A percentile compares a stretch with the other conserved stretches of the same genome.
phyloP scores from a whole-genome alignment of 2,329 filamentous ascomycete genomes.

The Metarhizium rileyi region DNA sequence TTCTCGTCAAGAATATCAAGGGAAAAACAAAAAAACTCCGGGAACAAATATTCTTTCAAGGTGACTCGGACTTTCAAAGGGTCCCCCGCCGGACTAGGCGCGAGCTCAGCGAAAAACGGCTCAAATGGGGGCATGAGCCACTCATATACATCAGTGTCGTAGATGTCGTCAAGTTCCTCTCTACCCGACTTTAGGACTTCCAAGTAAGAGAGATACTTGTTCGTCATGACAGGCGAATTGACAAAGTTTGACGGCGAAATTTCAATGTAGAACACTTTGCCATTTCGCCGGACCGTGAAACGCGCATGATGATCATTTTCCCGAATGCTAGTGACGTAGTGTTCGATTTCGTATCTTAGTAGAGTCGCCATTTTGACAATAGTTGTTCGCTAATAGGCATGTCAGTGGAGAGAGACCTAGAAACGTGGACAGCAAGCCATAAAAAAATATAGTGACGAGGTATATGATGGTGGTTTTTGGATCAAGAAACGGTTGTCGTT shows the following conservation, averaged over 20 bases:
- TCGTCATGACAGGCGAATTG: constrained; percentile 9
- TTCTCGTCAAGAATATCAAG: constrained; percentile 12
- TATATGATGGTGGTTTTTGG: too few relatives aligned
- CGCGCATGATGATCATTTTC: too few relatives aligned
- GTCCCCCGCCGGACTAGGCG: constrained; percentile 5
- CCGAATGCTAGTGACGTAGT: too few relatives aligned
- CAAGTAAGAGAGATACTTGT: constrained; percentile 10
- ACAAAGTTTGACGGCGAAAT: constrained; percentile 8
- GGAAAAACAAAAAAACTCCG: constrained; percentile 10
- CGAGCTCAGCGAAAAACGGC: constrained; percentile 12
- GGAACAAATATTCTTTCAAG: constrained; percentile 13
- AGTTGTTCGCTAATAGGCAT: too few relatives aligned
- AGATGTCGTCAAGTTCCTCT: constrained; percentile 10
- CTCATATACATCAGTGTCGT: constrained; percentile 7
- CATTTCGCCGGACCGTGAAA: constrained; percentile 12
- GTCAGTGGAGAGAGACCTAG: too few relatives aligned
- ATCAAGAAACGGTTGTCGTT: too few relatives aligned
- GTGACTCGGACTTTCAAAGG: constrained; percentile 8
- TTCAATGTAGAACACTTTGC: constrained; percentile 11
- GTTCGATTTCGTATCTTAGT: too few relatives aligned
- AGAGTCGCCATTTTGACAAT: too few relatives aligned
- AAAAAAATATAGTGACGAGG: too few relatives aligned
- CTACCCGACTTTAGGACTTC: constrained; percentile 11
- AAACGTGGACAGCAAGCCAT: too few relatives aligned
- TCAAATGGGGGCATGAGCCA: constrained; percentile 8